Evolutionary conservation across 2,329 filamentous ascomycete genomes (phyloP).

Genomic region (Aspergillus felis): DNA sequence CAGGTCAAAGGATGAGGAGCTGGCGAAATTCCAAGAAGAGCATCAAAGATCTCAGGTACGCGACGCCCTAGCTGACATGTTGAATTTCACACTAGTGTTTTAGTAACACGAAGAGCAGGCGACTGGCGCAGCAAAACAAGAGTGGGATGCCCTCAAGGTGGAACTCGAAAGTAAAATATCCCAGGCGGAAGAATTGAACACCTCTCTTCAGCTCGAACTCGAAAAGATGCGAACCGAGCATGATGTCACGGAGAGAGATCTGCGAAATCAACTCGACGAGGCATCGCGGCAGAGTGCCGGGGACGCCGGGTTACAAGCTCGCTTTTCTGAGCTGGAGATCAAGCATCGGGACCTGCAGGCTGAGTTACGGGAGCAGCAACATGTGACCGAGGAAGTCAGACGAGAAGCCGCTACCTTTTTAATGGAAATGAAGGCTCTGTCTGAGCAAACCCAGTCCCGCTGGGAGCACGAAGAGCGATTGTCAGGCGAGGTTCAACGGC

Average conservation of each 20-base stretch:
- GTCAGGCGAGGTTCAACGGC: conserved; percentile 66
- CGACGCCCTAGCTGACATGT: not conserved
- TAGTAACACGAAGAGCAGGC: conserved; percentile 29
- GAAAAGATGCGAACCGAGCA: conserved; percentile 69
- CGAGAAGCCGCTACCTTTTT: conserved; percentile 79
- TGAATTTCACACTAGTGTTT: not conserved
- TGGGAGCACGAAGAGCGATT: conserved; percentile 80
- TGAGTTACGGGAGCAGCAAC: conserved; percentile 68
- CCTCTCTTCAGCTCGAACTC: conserved; percentile 73
- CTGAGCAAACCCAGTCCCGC: conserved; percentile 71
- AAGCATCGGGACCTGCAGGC: conserved; percentile 65
- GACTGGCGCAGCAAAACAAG: conserved; percentile 61
- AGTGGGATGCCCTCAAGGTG: conserved; percentile 62
- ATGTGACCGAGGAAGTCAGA: conserved; percentile 81
- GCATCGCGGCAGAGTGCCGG: conserved; percentile 24
- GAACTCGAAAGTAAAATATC: conserved; percentile 70
- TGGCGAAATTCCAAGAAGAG: conserved; percentile 58
- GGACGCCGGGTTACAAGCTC: conserved; percentile 57
- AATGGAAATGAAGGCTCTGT: conserved; percentile 82
- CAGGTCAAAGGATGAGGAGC: conserved; percentile 67
- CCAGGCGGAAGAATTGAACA: conserved; percentile 72
- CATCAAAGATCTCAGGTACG: conserved; percentile 44
- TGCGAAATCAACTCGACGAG: conserved; percentile 60
- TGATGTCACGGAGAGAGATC: conserved; percentile 56
- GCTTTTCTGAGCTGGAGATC: conserved; percentile 53